phyloP scores from a whole-genome alignment of 176 grass and related monocot species.

The Triticum urartu region DNA sequence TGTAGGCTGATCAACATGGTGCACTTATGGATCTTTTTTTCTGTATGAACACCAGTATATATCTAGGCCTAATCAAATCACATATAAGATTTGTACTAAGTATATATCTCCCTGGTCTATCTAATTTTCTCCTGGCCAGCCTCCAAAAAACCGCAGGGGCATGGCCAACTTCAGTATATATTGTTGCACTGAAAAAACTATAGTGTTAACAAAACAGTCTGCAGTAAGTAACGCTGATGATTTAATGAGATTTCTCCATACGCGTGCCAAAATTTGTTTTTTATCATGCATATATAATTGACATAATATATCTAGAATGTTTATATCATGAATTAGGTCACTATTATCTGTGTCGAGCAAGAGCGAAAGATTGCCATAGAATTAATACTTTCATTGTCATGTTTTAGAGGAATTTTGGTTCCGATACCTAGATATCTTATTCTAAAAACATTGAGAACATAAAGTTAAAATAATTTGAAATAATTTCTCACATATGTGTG shows the following conservation, averaged over 20 bases:
- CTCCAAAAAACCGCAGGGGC: background rate
- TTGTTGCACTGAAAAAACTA: background rate
- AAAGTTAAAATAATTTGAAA: background rate
- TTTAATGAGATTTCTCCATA: background rate
- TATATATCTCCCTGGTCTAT: background rate
- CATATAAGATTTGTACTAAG: background rate
- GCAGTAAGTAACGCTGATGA: background rate
- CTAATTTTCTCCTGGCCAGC: background rate
- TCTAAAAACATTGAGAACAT: fast-evolving
- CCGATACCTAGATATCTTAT: background rate
- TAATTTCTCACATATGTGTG: background rate
- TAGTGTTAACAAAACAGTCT: background rate
- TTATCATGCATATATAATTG: background rate
- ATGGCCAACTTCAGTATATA: background rate
- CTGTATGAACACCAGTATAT: background rate
- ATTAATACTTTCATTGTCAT: background rate
- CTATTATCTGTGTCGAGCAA: background rate
- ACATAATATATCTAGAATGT: background rate
- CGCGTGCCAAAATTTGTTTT: background rate
- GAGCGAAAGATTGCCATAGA: background rate
- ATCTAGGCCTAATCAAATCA: background rate
- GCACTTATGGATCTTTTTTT: constrained; percentile 6
- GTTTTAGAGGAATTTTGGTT: background rate
- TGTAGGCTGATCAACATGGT: background rate
- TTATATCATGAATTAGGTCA: background rate